Conservation (phyloP, 257 asterid species). For the Nicotiana paniculata region DNA sequence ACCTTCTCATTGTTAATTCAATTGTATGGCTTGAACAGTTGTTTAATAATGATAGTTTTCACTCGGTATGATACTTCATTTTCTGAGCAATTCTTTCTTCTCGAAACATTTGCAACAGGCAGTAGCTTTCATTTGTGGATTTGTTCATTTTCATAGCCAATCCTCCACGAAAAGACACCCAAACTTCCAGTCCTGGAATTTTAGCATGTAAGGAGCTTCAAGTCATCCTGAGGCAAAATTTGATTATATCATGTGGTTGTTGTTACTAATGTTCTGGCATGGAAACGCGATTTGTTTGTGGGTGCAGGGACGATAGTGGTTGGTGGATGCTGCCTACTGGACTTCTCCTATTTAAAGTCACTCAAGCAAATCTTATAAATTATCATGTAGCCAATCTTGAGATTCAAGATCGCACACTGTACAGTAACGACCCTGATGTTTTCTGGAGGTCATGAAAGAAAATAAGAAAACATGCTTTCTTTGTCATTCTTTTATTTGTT, state of each 20-base stretch:
- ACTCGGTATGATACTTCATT: background rate
- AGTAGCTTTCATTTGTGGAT: slow-evolving; percentile 64
- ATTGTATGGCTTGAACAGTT: background rate
- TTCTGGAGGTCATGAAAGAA: slow-evolving; percentile 67
- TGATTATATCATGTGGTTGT: background rate
- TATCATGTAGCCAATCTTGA: slow-evolving; percentile 86
- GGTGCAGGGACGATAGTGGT: slow-evolving; percentile 80
- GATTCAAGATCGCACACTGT: slow-evolving; percentile 79
- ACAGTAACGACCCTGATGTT: slow-evolving; percentile 60
- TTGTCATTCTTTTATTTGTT: background rate
- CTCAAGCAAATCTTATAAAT: slow-evolving; percentile 69
- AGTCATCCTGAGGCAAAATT: background rate
- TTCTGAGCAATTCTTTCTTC: background rate
- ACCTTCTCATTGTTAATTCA: background rate
- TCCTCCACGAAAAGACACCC: slow-evolving; percentile 42
- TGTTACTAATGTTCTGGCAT: background rate
- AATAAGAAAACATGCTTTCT: background rate
- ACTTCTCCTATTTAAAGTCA: slow-evolving; percentile 45
- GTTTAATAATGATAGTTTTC: background rate
- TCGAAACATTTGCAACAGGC: slow-evolving; percentile 37
- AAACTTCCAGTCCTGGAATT: slow-evolving; percentile 53
- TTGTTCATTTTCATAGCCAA: slow-evolving; percentile 59
- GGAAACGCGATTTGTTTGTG: slow-evolving; percentile 7
- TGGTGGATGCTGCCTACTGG: slow-evolving; percentile 92
- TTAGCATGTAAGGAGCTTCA: slow-evolving; percentile 57